Evolutionary conservation across 1,284 basidiomycete species (phyloP), one percentile per base, ranked within the genome.

Genomic region (Naganishia cerealis): DNA sequence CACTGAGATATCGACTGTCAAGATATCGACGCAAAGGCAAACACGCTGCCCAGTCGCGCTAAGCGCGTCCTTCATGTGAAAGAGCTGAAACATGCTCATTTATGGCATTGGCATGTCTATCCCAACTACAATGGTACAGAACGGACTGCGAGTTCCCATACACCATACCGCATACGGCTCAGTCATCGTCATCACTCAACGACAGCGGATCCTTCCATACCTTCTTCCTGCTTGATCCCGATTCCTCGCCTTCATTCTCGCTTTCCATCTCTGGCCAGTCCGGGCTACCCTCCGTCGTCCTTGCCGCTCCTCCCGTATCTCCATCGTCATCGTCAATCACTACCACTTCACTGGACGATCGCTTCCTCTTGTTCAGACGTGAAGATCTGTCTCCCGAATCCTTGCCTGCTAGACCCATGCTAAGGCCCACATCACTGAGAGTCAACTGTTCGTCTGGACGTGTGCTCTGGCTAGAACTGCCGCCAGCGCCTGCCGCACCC

Each of bases 241-340:
- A 16, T 33, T 62, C 62, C 53, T 66, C 71, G 7, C 53, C 68
- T 10, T 61, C 73, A 21, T 72, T 70, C 1, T 70, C 70, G 10
- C 70, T 71, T 12, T 62, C 72, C 8, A 63, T 54, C 16, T 67
- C 70, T 13, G 74, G 74, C 74, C 73, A 75, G n/a, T 75, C 72
- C 3, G 75, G 73, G 71, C 72, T 74, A 0, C 71, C 73, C 39
- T 66, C 65, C 8, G 18, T 36, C 9, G 43, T 26, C 53, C 55
- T 4, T 18, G 55, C n/a, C 63, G 65, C 29, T n/a, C 52, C 36
- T 7, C 29, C 57, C 39, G 7, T 24, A 39, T 40, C 38, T 21
- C 57, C 21, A 29, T 50, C 53, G 36, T 53, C 53, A 12, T 54
- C 57, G 43, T 65, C 68, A 24, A 57, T 36, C 36, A 55, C 59